Evolutionary conservation across 495 filamentous ascomycete genomes (phyloP), one percentile per base, ranked within the genome.

Genomic region (Aspergillus egyptiacus): DNA sequence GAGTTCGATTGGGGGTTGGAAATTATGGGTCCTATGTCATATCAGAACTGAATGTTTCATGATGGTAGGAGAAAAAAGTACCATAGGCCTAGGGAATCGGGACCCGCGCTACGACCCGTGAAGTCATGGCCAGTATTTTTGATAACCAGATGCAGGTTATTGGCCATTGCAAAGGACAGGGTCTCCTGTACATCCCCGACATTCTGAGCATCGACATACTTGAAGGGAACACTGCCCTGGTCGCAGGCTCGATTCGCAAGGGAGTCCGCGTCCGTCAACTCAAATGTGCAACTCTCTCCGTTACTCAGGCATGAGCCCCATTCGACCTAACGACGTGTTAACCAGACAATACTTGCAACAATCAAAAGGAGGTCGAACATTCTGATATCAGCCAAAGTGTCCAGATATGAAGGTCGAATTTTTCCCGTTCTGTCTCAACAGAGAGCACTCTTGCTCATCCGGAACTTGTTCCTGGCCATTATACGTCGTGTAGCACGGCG

Each of bases 71-170:
- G 2, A 13, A 11, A 37, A 13, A 49, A 14, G 20, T 35, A 50
- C 78, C 78, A 82, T 15, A 83, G 56, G 4, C 57, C 57, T 2
- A 84, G 61, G 4, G 71, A 66, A 3, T 74, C 75, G 25, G 60
- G 61, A 1, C 76, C 78, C 5, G 69, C 75, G 38, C 73, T 72
- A 58, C 78, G 79, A 23, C 71, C 75, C 13, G 64, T 60, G 56
- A 76, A 80, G 34, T 75, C 65, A 60, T 67, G 60, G 6, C 81
- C 81, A 1, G 77, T 83, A 57, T 82, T 83, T 25, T 79, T 82
- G 45, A 85, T 70, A 6, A 54, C 51, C 15, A 65, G 32, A 6
- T 27, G 36, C 10, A 46, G 38, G 19, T 42, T 35, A n/a, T 50
- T 42, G 6, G 7, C 50, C 56, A 3, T 34, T 35, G 50, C 59